Percentiles rank a stretch among this genome's conserved stretches.
phyloP scores from a whole-genome alignment of 768 basidiomycete species.

The Pholiota conissans region DNA sequence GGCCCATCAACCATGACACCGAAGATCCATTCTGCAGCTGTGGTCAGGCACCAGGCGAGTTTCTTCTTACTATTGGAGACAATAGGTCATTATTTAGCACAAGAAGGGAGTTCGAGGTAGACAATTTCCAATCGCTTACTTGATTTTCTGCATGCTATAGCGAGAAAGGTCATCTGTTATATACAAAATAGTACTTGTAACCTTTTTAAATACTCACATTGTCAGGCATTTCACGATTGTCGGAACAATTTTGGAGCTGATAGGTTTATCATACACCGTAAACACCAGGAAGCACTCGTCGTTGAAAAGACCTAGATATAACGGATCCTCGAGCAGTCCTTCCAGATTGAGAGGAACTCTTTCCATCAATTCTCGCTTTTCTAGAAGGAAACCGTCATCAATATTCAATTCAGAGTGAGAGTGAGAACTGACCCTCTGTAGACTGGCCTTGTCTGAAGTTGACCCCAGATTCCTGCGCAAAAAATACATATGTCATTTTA shows the following conservation, averaged over 20 bases:
- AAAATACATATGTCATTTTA: neutral
- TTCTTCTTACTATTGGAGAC: neutral
- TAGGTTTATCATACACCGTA: neutral
- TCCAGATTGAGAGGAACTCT: neutral
- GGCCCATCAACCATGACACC: neutral
- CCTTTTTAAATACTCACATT: neutral
- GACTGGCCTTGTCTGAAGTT: neutral
- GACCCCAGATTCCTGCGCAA: neutral
- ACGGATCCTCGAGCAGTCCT: neutral
- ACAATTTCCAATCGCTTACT: neutral
- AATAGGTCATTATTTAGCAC: neutral
- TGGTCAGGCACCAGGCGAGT: neutral
- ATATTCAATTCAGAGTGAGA: neutral
- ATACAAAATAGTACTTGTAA: neutral
- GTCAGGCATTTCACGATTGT: neutral
- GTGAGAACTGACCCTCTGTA: neutral
- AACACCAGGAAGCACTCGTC: neutral
- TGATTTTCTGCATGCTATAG: neutral
- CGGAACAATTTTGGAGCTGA: neutral
- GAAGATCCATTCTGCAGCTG: neutral
- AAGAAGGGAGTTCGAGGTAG: neutral
- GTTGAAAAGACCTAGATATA: neutral
- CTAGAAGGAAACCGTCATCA: neutral
- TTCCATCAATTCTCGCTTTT: neutral
- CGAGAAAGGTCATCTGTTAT: neutral